Base-by-base conservation (phyloP, 305 asterid genomes). In the Petunia hybrid region DNA sequence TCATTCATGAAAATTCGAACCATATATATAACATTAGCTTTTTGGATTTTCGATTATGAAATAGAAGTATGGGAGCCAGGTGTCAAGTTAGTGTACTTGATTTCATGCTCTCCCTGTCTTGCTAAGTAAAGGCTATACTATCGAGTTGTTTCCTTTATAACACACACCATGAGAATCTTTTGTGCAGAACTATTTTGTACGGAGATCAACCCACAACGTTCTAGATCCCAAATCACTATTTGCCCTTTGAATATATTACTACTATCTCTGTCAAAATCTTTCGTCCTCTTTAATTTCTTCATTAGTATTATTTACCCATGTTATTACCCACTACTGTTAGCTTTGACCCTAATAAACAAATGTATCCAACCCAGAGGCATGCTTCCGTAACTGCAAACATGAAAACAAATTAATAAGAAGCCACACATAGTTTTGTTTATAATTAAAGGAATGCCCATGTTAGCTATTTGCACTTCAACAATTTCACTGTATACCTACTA, bases 101-200 rank as follows among this genome's bases (percentile, higher is more conserved):
- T 53, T 71, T 71, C 43, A 48, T 69, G 80, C 42, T 53, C 42
- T 53, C 6, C 13, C 77, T 88, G 90, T 88, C 87, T 81, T 84
- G 80, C 83, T 76, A 79, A 8, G 48, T 69, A 85, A 89, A 82
- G 83, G 88, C 84, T 88, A 83, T 62, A 35, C 79, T 56, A 82
- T 75, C 83, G 82, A 42, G 82, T 3, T 90, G 95, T 83, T 85
- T 84, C 91, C 94, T 85, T 85, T 69, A 42, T 48, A 76, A 77
- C 84, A 84, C 84, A 84, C 87, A 84, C 83, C 84, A 79, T 12
- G 36, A 74, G 94, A 88, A 86, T 90, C 91, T 87, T 87, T 85
- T 84, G 74, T 76, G 4, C 36, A 36, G 46, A 71, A 12, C 4
- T 83, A 78, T 9, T 80, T 45, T 79, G 85, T 79, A 77, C 65